A percentile compares a stretch with the other conserved stretches of the same genome.
phyloP scores from a whole-genome alignment of 345 rosid species.

The Populus deltoides region DNA sequence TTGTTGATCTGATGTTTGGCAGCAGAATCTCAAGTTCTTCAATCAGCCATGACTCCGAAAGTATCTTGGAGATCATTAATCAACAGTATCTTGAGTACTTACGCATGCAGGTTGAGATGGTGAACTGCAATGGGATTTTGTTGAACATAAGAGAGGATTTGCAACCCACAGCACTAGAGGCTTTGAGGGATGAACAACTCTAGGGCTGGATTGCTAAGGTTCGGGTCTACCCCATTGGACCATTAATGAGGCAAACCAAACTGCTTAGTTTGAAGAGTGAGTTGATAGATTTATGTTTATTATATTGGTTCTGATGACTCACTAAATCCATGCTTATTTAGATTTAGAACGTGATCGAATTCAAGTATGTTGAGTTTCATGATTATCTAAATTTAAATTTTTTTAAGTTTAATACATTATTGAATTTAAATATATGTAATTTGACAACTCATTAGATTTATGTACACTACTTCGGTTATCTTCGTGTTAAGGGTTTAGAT shows the following conservation, averaged over 20 bases:
- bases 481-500: too few relatives aligned
- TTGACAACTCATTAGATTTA: too few relatives aligned
- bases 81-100: background rate
- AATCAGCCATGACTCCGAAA: constrained; percentile 15
- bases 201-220: background rate
- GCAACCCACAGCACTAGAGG: constrained; percentile 3
- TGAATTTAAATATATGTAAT: too few relatives aligned
- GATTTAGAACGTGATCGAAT: fast-evolving
- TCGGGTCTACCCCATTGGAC: constrained; percentile 1
- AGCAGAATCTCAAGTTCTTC: constrained; percentile 28
- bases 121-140: constrained; percentile 8
- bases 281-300: background rate
- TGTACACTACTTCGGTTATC: too few relatives aligned
- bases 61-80: constrained; percentile 30
- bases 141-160: constrained; percentile 22
- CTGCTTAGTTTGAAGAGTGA: background rate
- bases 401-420: fast-evolving
- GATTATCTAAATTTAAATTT: fast-evolving
- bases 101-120: background rate
- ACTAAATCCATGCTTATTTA: too few relatives aligned
- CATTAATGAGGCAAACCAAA: background rate
- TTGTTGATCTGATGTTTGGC: constrained; percentile 30
- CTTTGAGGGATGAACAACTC: background rate
- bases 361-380: too few relatives aligned
- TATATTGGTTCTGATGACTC: fast-evolving